These are phyloP conservation scores for Globisporangium yorkense DNA, from an alignment of 352 stramenopile species.

Conservation along the genomic window DNA sequence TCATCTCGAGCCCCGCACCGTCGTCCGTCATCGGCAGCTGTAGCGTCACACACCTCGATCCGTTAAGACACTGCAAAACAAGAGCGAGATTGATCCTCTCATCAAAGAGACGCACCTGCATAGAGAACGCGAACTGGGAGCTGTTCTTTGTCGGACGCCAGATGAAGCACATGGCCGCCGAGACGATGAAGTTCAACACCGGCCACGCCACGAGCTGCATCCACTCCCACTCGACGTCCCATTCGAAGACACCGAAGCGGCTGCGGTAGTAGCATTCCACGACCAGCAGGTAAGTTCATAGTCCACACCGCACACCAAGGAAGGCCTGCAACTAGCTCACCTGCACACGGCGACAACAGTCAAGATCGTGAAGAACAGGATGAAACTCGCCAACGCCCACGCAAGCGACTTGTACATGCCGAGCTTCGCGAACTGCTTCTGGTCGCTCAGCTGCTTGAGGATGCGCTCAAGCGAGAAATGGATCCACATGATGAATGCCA, in stretches of 20 bases:
- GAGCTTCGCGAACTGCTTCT: conserved; percentile 89
- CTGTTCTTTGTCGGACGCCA: conserved; percentile 85
- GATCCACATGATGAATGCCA: conserved; percentile 90
- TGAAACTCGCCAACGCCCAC: conserved; percentile 76
- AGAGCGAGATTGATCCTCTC: background rate
- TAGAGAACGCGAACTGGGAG: conserved; percentile 83
- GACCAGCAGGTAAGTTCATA: background rate
- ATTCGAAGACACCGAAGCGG: conserved; percentile 82
- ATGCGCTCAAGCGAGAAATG: conserved; percentile 84
- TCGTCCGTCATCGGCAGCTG: conserved; percentile 72
- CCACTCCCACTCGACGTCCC: conserved; percentile 89
- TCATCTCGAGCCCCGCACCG: conserved; percentile 55
- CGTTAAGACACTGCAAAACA: background rate
- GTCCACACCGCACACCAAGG: background rate
- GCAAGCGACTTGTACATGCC: conserved; percentile 85
- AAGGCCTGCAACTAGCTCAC: background rate
- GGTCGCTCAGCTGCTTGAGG: conserved; percentile 65
- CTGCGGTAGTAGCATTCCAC: conserved; percentile 13
- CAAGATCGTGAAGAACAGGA: conserved; percentile 86
- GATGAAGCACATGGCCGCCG: conserved; percentile 85
- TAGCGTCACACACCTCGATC: background rate
- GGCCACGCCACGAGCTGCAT: conserved; percentile 90
- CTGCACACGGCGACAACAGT: conserved; percentile 73
- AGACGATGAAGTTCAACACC: conserved; percentile 89
- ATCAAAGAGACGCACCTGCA: conserved; percentile 40